Percentiles rank a stretch among this genome's conserved stretches.
These are phyloP conservation scores for Solanum clarkiae DNA, from an alignment of 257 asterid species.

Conservation along the genomic window DNA sequence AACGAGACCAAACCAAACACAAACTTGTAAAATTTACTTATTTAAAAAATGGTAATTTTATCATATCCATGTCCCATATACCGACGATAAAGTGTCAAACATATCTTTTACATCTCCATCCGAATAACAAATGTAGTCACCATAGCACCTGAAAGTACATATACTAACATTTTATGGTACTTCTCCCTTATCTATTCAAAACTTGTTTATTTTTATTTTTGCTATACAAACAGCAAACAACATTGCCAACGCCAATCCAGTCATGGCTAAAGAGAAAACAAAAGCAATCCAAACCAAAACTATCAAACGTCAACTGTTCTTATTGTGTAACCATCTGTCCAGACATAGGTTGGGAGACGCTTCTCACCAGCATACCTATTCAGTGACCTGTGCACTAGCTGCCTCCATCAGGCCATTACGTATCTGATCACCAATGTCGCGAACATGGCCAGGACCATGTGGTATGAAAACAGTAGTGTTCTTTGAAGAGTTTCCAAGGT, in stretches of 20 bases:
- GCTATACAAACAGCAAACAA: background rate
- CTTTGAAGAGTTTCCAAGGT: slow-evolving; percentile 77
- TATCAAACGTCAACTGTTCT: background rate
- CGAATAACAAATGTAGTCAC: background rate
- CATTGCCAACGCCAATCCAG: background rate
- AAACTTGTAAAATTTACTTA: background rate
- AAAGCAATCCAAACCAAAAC: background rate
- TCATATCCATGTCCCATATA: background rate
- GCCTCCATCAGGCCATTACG: slow-evolving; percentile 95
- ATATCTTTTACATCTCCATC: background rate
- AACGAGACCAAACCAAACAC: background rate
- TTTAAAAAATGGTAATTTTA: background rate
- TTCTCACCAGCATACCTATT: background rate
- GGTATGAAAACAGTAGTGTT: slow-evolving; percentile 90
- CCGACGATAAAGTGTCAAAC: background rate
- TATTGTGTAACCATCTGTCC: background rate
- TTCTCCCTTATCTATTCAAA: background rate
- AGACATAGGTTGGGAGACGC: background rate
- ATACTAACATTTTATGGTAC: background rate
- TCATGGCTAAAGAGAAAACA: background rate
- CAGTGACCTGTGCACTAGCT: slow-evolving; percentile 31
- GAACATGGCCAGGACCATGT: slow-evolving; percentile 95
- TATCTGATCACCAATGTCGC: slow-evolving; percentile 87
- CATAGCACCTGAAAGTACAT: background rate
- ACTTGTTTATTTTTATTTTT: background rate